These are phyloP conservation scores for Miscanthus sacchariflorus DNA, from an alignment of 202 grass and related monocot species.

Conservation along the genomic window DNA sequence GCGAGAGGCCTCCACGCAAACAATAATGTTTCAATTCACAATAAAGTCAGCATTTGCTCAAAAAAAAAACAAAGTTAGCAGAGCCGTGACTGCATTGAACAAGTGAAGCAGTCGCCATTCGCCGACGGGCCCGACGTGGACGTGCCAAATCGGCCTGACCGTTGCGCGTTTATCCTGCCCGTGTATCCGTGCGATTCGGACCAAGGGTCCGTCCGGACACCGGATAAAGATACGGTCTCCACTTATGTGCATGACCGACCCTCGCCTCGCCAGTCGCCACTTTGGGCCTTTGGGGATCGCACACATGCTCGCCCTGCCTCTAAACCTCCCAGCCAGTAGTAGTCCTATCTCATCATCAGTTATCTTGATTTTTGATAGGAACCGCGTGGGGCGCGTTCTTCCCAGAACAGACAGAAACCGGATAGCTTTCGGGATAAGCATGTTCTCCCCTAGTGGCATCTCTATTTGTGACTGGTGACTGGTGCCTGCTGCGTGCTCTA, in stretches of 20 bases:
- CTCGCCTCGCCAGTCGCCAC: no score
- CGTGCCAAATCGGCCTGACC: not conserved
- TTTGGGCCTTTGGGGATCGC: no score
- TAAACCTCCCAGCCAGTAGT: not conserved
- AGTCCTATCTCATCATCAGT: not conserved
- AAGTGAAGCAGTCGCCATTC: not conserved
- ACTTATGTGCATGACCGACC: not conserved
- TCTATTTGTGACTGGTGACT: not conserved
- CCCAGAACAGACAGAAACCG: not conserved
- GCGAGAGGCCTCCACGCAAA: not conserved
- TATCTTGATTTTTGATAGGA: not conserved
- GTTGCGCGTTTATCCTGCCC: not conserved
- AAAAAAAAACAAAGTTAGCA: no score
- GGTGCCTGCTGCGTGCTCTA: not conserved
- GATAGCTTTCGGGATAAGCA: not conserved
- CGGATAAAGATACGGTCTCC: not conserved
- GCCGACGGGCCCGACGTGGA: no score
- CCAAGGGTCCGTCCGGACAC: no score
- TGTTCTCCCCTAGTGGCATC: not conserved
- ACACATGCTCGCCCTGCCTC: not conserved
- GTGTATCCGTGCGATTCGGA: not conserved
- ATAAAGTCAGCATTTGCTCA: no score
- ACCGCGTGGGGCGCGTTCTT: not conserved
- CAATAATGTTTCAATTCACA: not conserved
- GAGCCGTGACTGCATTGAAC: not conserved